phyloP scores from a whole-genome alignment of 148 eudicot genomes.

The Nepenthes gracilis region DNA sequence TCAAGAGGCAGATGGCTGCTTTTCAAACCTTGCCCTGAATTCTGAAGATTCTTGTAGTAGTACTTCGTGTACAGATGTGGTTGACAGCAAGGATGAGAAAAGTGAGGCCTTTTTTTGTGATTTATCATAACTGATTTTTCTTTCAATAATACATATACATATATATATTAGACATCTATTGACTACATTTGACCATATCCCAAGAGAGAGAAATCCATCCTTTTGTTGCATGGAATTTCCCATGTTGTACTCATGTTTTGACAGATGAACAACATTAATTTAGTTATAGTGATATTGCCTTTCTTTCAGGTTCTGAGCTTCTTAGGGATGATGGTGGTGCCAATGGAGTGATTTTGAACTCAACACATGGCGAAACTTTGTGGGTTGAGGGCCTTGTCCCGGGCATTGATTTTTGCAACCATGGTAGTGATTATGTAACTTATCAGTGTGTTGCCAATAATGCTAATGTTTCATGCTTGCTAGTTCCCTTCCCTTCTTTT shows the following conservation, averaged over 20 bases:
- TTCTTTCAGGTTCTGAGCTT: slow-evolving; percentile 18
- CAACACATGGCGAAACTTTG: slow-evolving; percentile 48
- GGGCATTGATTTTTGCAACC: slow-evolving; percentile 97
- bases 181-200: no score
- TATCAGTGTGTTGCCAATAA: neutral
- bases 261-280: neutral
- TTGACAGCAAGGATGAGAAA: slow-evolving; percentile 13
- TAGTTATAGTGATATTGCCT: neutral
- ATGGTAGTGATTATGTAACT: slow-evolving; percentile 41
- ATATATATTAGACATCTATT: no score
- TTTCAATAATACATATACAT: no score
- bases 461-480: no score
- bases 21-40: slow-evolving; percentile 6
- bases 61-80: slow-evolving; percentile 16
- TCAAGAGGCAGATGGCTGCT: slow-evolving; percentile 17
- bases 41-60: slow-evolving; percentile 8
- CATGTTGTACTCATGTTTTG: neutral
- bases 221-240: neutral
- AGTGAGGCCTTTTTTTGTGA: slow-evolving; percentile 13
- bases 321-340: slow-evolving; percentile 12
- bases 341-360: slow-evolving; percentile 18
- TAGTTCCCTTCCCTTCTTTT: no score
- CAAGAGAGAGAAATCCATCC: no score
- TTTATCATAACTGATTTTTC: neutral
- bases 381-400: slow-evolving; percentile 98